Evolutionary conservation across 192 early-diverging fungal genomes (phyloP), one percentile per base, ranked within the genome.

Genomic region (Podila verticillata): DNA sequence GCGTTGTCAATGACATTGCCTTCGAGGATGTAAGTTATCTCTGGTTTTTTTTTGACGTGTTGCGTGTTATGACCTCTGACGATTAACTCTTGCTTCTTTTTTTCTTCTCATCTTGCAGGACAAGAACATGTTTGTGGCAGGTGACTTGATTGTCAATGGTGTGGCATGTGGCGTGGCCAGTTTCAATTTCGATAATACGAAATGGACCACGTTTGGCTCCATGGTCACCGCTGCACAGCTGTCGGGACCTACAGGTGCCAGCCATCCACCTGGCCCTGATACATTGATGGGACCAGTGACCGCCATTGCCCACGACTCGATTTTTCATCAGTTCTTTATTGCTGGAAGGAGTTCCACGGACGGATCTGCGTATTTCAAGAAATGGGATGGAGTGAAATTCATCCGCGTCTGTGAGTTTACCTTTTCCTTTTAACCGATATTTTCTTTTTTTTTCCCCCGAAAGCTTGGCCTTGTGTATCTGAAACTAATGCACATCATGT

Each of bases 271-370:
- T 12, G 81, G 81, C 13, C 75, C 72, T n/a, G 75, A 80, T 62
- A 48, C 66, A 0, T 72, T 92, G 3, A 82, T 87, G 7, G 91
- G 91, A 7, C 88, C 89, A 0, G 85, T 83, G 19, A 81, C 82
- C 0, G 65, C 81, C 2, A 81, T 92, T 19, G 71, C 87, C 17
- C 64, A 83, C 17, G 74, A 84, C 31, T 68, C 78, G 47, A 32
- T 26, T 19, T 54, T 65, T 32, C 66, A 65, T 48, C 69, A 54
- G 39, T 83, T 75, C 48, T 84, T 80, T 44, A 51, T 84, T 22
- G 61, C 83, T 35, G 83, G 83, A n/a, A 68, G 66, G 34, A 75
- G 62, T 20, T 30, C 63, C 5, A 30, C 22, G 2, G 74, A 75
- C 61, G 83, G 70, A 5, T 57, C 78, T 15, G 75, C 87, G 1